phyloP scores from a whole-genome alignment of 1,284 basidiomycete species.

The Ganoderma sinense region DNA sequence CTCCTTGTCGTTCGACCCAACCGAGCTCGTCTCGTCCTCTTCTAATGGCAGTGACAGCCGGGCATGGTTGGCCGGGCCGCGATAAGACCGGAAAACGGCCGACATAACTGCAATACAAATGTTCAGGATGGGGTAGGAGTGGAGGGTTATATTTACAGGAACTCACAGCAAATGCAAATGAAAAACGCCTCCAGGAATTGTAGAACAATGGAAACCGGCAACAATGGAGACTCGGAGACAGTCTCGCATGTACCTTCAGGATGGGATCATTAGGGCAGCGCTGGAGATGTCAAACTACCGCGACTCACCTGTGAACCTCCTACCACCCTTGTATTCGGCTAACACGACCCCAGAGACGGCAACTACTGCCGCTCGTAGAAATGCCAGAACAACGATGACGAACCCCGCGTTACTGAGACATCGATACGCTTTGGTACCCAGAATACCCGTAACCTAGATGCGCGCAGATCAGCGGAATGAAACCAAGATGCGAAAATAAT shows the following conservation, averaged over 20 bases:
- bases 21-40: conserved; percentile 35
- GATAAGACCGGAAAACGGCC: conserved; percentile 62
- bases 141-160: neutral
- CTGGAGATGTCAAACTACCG: neutral
- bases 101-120: conserved; percentile 53
- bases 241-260: conserved; percentile 34
- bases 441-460: conserved; percentile 65
- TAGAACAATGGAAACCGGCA: conserved; percentile 56
- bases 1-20: conserved; percentile 41
- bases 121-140: neutral
- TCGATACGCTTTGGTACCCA: conserved; percentile 72
- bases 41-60: conserved; percentile 59
- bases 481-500: neutral
- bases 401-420: conserved; percentile 65
- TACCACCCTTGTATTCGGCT: conserved; percentile 45
- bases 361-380: conserved; percentile 52
- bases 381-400: conserved; percentile 51
- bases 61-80: conserved; percentile 58
- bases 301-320: conserved; percentile 54
- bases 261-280: neutral
- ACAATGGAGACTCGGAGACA: conserved; percentile 35
- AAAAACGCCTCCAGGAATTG: conserved; percentile 64
- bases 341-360: conserved; percentile 53
- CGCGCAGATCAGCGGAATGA: conserved; percentile 5
- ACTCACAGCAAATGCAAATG: conserved; percentile 67